These are phyloP conservation scores for Eucalyptus microcorys DNA, from an alignment of 345 rosid species.

Conservation along the genomic window DNA sequence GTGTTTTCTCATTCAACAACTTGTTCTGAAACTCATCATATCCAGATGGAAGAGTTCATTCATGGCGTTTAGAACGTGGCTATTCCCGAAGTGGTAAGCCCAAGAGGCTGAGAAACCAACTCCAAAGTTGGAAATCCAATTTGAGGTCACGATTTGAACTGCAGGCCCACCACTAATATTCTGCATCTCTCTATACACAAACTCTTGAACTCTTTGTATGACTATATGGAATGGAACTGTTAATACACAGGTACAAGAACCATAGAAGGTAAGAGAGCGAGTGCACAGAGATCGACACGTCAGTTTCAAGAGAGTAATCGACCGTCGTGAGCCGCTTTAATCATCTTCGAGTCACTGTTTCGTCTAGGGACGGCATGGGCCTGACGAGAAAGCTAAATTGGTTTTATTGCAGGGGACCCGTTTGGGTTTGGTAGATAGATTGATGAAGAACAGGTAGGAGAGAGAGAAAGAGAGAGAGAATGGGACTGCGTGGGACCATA, in stretches of 20 bases:
- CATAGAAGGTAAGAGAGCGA: background rate
- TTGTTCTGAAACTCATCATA: background rate
- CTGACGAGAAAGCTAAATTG: background rate
- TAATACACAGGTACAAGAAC: background rate
- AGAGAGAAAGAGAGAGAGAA: background rate
- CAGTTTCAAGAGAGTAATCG: background rate
- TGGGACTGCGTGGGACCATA: background rate
- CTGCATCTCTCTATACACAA: background rate
- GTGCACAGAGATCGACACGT: background rate
- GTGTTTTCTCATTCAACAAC: background rate
- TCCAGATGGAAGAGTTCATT: background rate
- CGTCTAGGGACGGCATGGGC: background rate
- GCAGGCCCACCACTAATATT: background rate
- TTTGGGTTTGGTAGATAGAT: background rate
- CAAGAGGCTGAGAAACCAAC: background rate
- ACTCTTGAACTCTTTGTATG: background rate
- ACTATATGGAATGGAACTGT: background rate
- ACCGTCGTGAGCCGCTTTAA: background rate
- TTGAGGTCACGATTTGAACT: background rate
- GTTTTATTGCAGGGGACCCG: background rate
- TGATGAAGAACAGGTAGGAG: background rate
- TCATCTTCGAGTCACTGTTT: background rate
- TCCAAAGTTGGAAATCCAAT: background rate
- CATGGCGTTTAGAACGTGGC: background rate
- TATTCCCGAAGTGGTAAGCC: background rate